phyloP scores from a whole-genome alignment of 441 rosid genomes.

The Omphalea diandra region DNA sequence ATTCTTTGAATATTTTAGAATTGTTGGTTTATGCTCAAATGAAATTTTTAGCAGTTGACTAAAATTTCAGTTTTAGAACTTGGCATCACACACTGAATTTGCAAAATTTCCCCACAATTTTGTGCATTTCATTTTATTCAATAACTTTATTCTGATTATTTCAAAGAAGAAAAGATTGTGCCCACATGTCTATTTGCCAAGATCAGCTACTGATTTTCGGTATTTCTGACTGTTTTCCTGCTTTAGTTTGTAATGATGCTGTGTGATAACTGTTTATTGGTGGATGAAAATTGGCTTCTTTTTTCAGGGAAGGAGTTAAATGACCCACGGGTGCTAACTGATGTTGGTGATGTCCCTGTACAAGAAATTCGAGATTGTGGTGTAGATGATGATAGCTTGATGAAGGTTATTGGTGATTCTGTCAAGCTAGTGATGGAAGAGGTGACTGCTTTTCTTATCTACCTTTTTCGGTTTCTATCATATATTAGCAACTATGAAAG shows the following conservation, averaged over 20 bases:
- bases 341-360: slow-evolving; percentile 95
- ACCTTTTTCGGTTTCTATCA: neutral
- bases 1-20: neutral
- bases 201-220: neutral
- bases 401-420: slow-evolving; percentile 83
- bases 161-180: neutral
- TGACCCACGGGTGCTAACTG: slow-evolving; percentile 89
- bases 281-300: slow-evolving; percentile 5
- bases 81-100: neutral
- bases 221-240: neutral
- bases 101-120: neutral
- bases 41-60: neutral
- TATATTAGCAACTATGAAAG: neutral
- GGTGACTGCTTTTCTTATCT: slow-evolving; percentile 36
- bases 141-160: neutral
- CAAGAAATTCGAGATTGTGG: slow-evolving; percentile 98
- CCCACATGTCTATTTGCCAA: no score
- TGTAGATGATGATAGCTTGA: slow-evolving; percentile 88
- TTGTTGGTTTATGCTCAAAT: neutral
- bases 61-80: neutral
- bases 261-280: neutral
- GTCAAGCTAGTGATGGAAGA: slow-evolving; percentile 93
- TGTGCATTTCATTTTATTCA: neutral
- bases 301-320: slow-evolving; percentile 74
- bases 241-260: neutral